Evolutionary conservation across 2,329 filamentous ascomycete species (phyloP), one percentile per base, ranked within the genome.

Genomic region (Aspergillus eucalypticola): DNA sequence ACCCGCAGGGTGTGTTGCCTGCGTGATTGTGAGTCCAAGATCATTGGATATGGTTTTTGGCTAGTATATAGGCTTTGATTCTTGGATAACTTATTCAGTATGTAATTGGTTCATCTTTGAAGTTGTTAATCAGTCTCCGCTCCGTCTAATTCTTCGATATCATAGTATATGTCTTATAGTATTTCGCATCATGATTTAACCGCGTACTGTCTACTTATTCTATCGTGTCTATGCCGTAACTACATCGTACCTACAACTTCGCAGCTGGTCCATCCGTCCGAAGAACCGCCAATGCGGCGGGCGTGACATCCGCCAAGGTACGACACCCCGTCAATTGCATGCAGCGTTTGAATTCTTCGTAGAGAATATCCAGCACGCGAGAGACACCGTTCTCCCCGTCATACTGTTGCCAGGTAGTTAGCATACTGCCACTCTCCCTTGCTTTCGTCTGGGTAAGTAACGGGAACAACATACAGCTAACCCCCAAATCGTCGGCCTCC

Each of bases 401-500:
- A 55, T 73, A 66, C 69, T 71, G 27, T 19, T 42, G 5, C 17
- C 11, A n/a, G 13, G 8, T 23, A 11, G n/a, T 69, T 38, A 68
- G 62, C 27, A 15, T 1, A 27, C 25, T 27, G 25, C 0, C 25
- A 27, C 25, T 27, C 0, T 8, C 3, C 25, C 25, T 27, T 27
- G 3, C 25, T 2, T 27, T 3, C 1, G 23, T 25, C 6, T 27
- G 25, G 25, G 7, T 27, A 25, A 29, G 27, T 11, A 5, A 29
- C 27, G 27, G 35, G 19, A 17, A 8, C 39, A 39, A 65, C 69
- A 64, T 64, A 75, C 74, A 35, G 73, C 73, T 42, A 75, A 64
- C 0, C 73, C 73, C 75, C 74, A 76, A 38, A 75, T 64, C 38
- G 69, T 64, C 13, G 71, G 69, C 25, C 75, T 62, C 8, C 73